phyloP scores from a whole-genome alignment of 805 yeast species.

The Maudiozyma pseudohumilis region DNA sequence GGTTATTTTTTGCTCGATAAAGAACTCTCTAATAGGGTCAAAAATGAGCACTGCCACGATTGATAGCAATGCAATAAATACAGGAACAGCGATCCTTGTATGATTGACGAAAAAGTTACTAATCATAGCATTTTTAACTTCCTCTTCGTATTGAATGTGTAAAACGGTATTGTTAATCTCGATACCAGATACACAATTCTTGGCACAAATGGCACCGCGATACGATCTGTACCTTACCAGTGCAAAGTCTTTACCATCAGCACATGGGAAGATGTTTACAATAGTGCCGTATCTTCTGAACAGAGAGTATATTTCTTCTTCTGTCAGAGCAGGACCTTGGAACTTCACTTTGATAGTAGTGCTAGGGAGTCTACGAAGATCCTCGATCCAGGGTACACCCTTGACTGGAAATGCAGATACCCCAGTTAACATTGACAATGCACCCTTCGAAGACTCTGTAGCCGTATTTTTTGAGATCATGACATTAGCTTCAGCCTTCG shows the following conservation, averaged over 20 bases:
- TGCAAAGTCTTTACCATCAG: slow-evolving; percentile 39
- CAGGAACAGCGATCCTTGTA: slow-evolving; percentile 73
- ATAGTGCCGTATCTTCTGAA: slow-evolving; percentile 85
- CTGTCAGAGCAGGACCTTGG: slow-evolving; percentile 74
- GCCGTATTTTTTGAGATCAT: slow-evolving; percentile 40
- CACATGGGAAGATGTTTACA: slow-evolving; percentile 55
- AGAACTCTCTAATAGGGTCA: slow-evolving; percentile 85
- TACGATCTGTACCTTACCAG: slow-evolving; percentile 44
- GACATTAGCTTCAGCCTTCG: slow-evolving; percentile 44
- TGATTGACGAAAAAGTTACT: slow-evolving; percentile 58
- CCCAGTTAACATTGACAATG: slow-evolving; percentile 35
- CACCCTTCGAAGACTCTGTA: slow-evolving; percentile 30
- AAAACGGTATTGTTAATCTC: slow-evolving; percentile 51
- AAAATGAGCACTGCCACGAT: slow-evolving; percentile 76
- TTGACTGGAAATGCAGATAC: slow-evolving; percentile 64
- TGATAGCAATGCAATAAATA: slow-evolving; percentile 67
- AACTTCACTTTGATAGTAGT: slow-evolving; percentile 52
- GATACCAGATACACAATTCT: slow-evolving; percentile 83
- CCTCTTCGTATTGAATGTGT: slow-evolving; percentile 64
- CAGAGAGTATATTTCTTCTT: slow-evolving; percentile 61
- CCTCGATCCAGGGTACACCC: slow-evolving; percentile 96
- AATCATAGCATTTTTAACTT: slow-evolving; percentile 42
- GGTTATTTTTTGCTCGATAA: slow-evolving; percentile 63
- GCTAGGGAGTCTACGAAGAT: slow-evolving; percentile 68
- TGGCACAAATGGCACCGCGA: slow-evolving; percentile 73